Evolutionary conservation across 441 rosid species (phyloP), one percentile per base, ranked within the genome.

Genomic region (California macrophylla): DNA sequence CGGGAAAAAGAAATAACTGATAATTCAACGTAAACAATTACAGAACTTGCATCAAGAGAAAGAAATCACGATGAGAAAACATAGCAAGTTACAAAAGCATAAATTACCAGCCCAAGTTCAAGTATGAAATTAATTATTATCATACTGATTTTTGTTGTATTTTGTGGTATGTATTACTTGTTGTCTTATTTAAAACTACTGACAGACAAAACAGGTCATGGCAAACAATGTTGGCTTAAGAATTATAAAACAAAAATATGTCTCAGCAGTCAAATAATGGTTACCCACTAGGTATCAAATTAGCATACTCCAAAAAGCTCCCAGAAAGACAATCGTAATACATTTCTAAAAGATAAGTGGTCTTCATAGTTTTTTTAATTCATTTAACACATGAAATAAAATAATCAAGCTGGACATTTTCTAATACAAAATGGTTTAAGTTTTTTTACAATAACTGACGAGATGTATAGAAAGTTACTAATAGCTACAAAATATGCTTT

Each of bases 1-100:
- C 40, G 24, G n/a, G n/a, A 68, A 79, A 71, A 30, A 64, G 68
- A 50, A 60, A 75, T 54, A 7, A 23, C 6, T 21, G 9, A 20
- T 7, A 13, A 56, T 25, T 47, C 24, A 21, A 60, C 36, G 26
- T 26, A 25, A 32, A 34, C 62, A 24, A 25, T 26, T 58, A 58
- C 23, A 24, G 4, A 52, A n/a, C n/a, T n/a, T n/a, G n/a, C n/a
- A n/a, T n/a, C 47, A 64, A 52, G 68, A 73, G 23, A 56, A 74
- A 20, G 42, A 54, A 66, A 45, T 16, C 62, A 56, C 6, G 26
- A 21, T 56, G 28, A 21, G 28, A 10, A 45, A 13, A n/a, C 54
- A 45, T 13, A n/a, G 54, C 54, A 45, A 45, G 54, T 45, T 45
- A 45, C 54, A 45, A 45, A 45, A 6, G 45, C 6, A 42, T 42